Conservation (phyloP, 352 stramenopile species). For the Globisporangium irregulare region DNA sequence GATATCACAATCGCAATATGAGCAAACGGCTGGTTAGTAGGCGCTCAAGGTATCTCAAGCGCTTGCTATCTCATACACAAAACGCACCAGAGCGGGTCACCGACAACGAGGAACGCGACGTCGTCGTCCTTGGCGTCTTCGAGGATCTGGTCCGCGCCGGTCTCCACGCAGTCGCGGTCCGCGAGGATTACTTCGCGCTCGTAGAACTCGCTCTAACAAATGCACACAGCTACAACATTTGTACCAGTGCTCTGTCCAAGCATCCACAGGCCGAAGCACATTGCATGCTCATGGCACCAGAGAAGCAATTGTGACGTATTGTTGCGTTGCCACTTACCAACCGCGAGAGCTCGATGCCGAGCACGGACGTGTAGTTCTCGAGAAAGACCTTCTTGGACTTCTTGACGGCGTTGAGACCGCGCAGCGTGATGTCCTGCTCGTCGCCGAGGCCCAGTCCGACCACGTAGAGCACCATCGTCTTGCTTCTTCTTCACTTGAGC, state of each 20-base stretch:
- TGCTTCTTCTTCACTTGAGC: slow-evolving; percentile 3
- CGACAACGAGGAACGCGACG: slow-evolving; percentile 97
- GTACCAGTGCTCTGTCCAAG: background rate
- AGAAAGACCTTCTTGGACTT: slow-evolving; percentile 94
- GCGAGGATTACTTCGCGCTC: slow-evolving; percentile 86
- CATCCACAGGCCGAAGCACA: background rate
- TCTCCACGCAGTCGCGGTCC: slow-evolving; percentile 96
- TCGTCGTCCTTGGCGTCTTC: slow-evolving; percentile 87
- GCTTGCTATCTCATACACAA: background rate
- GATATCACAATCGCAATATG: background rate
- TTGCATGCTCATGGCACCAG: background rate
- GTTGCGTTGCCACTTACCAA: slow-evolving; percentile 44
- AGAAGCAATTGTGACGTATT: background rate
- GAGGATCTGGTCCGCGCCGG: slow-evolving; percentile 95
- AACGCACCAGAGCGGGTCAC: slow-evolving; percentile 94
- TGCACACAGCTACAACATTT: background rate
- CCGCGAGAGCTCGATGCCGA: slow-evolving; percentile 88
- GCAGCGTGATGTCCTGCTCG: slow-evolving; percentile 98
- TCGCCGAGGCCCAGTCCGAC: slow-evolving; percentile 97
- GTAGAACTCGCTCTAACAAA: slow-evolving; percentile 92
- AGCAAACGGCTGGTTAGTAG: background rate
- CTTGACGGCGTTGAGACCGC: slow-evolving; percentile 95
- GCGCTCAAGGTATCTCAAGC: background rate
- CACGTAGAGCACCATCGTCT: slow-evolving; percentile 92
- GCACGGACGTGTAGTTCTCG: slow-evolving; percentile 98